Evolutionary conservation across 1,284 basidiomycete genomes (phyloP), one percentile per base, ranked within the genome.

Genomic region (Xanthoconium separans): DNA sequence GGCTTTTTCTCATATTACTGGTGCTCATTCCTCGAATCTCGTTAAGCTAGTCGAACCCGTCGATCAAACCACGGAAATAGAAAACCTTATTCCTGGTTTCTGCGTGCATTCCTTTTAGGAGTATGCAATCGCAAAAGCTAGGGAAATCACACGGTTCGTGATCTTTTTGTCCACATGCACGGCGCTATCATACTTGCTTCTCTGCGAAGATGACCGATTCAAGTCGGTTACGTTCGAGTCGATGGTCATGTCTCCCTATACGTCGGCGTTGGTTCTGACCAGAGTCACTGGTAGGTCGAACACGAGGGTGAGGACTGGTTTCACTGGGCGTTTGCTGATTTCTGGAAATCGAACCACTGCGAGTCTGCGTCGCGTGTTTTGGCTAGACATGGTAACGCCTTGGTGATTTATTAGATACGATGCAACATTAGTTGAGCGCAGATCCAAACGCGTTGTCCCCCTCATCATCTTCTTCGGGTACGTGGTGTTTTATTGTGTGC

Each of bases 271-370:
- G 50, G 13, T 18, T 43, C 42, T 4, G 75, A 64, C 58, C 69
- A n/a, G 70, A 74, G 31, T 10, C 11, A n/a, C n/a, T n/a, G n/a
- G n/a, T n/a, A 48, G 11, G 70, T 70, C 29, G 72, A 80, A 48
- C 82, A 82, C 58, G 89, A 91, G 60, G 84, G 83, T n/a, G 95
- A 95, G 68, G 77, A 98, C 33, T 99, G 95, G 96, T 93, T 99
- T 68, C 95, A 98, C 69, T 98, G 95, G 93, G 83, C 87, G 2
- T 99, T 98, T 73, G 87, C 97, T n/a, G 96, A 99, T 71, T 99
- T 98, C 69, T 95, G 94, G 89, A 98, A 98, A 74, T 93, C 93
- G 50, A 95, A 96, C 67, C 96, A 94, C 65, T 92, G 95, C 95
- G 62, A 68, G 91, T 57, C 40, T n/a, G 24, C 27, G 13, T 31